Conservation (phyloP, 495 filamentous ascomycete species). For the Podospora pseudopauciseta region DNA sequence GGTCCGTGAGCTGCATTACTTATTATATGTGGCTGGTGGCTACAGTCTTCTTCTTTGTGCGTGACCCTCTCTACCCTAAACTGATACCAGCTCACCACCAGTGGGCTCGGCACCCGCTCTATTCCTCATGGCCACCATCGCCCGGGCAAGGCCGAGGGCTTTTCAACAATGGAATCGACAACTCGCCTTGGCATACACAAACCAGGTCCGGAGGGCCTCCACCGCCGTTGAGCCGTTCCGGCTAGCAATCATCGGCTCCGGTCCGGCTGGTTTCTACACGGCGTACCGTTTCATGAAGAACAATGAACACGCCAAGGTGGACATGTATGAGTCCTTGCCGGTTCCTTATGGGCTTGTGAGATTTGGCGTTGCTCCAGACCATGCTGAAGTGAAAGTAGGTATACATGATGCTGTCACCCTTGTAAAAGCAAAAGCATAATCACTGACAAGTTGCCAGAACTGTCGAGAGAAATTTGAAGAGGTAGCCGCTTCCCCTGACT, state of each 20-base stretch:
- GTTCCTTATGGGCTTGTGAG: conserved; percentile 89
- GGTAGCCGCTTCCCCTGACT: conserved; percentile 73
- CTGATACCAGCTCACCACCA: neutral
- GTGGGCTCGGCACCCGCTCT: neutral
- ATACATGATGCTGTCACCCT: conserved; percentile 17
- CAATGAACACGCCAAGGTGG: conserved; percentile 66
- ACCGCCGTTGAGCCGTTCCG: conserved; percentile 55
- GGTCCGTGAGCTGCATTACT: neutral
- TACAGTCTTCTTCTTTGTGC: neutral
- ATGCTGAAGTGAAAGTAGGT: conserved; percentile 98
- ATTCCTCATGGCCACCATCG: neutral
- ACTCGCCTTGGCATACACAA: neutral
- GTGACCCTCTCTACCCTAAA: neutral
- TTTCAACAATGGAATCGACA: neutral
- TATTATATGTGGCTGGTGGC: neutral
- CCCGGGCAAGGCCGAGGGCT: neutral
- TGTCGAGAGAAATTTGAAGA: conserved; percentile 91
- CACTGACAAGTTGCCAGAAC: conserved; percentile 54
- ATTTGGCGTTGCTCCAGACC: conserved; percentile 94
- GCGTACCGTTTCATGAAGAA: conserved; percentile 77
- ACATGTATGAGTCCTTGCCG: conserved; percentile 95
- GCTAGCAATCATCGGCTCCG: conserved; percentile 88
- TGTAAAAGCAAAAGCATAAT: neutral
- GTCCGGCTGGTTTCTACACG: conserved; percentile 94
- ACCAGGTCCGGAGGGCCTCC: neutral